phyloP scores from a whole-genome alignment of 805 yeast species.

The Saturnispora ahearnii region DNA sequence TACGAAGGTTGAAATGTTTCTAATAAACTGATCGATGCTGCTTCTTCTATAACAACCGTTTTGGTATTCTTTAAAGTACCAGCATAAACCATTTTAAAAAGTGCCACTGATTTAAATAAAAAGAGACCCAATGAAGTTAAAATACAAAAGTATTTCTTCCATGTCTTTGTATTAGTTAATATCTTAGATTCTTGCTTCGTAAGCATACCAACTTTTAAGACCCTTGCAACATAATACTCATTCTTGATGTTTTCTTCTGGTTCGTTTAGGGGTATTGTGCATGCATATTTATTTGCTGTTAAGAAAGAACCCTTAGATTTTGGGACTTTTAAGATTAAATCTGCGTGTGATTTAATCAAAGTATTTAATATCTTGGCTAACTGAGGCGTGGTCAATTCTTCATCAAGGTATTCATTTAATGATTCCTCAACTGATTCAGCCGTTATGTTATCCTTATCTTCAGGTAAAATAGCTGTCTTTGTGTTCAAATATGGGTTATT shows the following conservation, averaged over 20 bases:
- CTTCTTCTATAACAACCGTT: conserved; percentile 24
- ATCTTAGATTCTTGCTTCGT: conserved; percentile 32
- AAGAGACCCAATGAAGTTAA: conserved; percentile 43
- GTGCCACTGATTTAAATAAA: conserved; percentile 34
- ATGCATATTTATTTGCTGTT: conserved; percentile 10
- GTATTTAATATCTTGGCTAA: conserved; percentile 13
- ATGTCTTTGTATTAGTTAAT: conserved; percentile 21
- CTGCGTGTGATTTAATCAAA: conserved; percentile 8
- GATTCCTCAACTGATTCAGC: conserved; percentile 6
- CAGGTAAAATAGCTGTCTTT: not conserved
- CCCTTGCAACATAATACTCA: conserved; percentile 26
- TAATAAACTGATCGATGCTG: conserved; percentile 14
- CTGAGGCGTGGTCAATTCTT: conserved; percentile 2
- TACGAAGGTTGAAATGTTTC: conserved; percentile 23
- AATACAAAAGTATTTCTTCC: conserved; percentile 41
- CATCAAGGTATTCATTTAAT: conserved; percentile 16
- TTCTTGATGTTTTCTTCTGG: conserved; percentile 10
- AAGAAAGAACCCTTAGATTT: conserved; percentile 22
- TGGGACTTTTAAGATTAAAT: conserved; percentile 18
- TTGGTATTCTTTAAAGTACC: conserved; percentile 13
- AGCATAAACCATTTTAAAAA: conserved; percentile 25
- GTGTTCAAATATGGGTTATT: conserved; percentile 20
- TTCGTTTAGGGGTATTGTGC: conserved; percentile 6
- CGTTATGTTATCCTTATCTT: not conserved
- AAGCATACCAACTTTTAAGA: conserved; percentile 33